phyloP scores from a whole-genome alignment of 2,329 filamentous ascomycete genomes.

The Cladosporium austrohemisphaericum region DNA sequence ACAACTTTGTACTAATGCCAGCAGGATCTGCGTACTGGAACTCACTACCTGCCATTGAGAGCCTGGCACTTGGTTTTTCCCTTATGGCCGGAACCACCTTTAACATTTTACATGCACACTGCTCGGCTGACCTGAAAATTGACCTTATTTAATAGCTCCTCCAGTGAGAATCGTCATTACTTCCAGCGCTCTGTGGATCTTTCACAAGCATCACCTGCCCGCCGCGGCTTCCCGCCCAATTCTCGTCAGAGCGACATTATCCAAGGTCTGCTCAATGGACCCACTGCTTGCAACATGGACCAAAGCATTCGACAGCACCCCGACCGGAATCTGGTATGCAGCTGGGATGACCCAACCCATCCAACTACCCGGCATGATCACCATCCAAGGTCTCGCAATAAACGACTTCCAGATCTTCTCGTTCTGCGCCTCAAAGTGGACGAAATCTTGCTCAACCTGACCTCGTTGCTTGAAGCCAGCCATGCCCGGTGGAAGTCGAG shows the following conservation, averaged over 20 bases:
- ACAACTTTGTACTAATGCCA: no score
- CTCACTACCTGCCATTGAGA: no score
- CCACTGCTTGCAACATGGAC: slow-evolving; percentile 19
- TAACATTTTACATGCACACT: no score
- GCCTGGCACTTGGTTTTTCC: no score
- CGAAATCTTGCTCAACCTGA: slow-evolving; percentile 27
- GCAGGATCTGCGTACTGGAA: no score
- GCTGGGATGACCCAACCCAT: slow-evolving; percentile 14
- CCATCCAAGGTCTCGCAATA: slow-evolving; percentile 25
- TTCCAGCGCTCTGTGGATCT: no score
- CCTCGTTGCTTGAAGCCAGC: slow-evolving; percentile 16
- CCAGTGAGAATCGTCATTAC: no score
- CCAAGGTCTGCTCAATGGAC: slow-evolving; percentile 16
- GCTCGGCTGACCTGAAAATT: no score
- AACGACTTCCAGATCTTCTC: slow-evolving; percentile 24
- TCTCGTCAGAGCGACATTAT: slow-evolving; percentile 21
- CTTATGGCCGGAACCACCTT: no score
- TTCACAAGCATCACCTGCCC: background rate
- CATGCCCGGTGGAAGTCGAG: slow-evolving; percentile 20
- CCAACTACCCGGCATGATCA: slow-evolving; percentile 18
- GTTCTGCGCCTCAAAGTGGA: slow-evolving; percentile 24
- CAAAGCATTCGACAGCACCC: slow-evolving; percentile 23
- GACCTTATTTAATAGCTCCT: no score
- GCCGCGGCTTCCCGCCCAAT: slow-evolving; percentile 17
- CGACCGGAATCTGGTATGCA: slow-evolving; percentile 20